These are phyloP conservation scores for Sideroxylon spinosum DNA, from an alignment of 179 eudicot species.

Conservation along the genomic window DNA sequence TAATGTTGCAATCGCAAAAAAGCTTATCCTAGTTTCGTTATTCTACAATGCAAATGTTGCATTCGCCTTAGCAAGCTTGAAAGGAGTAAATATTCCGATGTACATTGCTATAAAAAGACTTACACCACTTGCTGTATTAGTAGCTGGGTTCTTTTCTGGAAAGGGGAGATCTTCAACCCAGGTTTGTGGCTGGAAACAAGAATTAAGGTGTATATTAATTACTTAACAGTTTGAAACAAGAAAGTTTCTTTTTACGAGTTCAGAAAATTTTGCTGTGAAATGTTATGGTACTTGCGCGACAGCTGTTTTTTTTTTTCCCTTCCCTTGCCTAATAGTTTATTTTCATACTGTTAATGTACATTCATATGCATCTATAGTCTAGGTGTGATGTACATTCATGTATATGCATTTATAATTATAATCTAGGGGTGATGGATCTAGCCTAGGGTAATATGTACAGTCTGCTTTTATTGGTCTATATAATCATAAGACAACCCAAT, in stretches of 20 bases:
- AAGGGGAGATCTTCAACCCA: constrained; percentile 73
- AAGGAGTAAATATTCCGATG: constrained; percentile 98
- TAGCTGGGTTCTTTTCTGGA: constrained; percentile 74
- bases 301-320: background rate
- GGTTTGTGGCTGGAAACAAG: constrained; percentile 38
- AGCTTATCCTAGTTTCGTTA: constrained; percentile 76
- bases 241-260: background rate
- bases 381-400: too few species aligned
- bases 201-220: background rate
- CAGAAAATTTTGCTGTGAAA: background rate
- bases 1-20: constrained; percentile 71
- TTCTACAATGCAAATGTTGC: constrained; percentile 97
- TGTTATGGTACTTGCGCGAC: background rate
- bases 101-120: constrained; percentile 92
- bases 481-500: too few species aligned
- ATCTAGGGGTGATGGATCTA: too few species aligned
- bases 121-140: constrained; percentile 90
- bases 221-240: background rate
- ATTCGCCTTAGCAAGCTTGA: constrained; percentile 94
- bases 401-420: too few species aligned
- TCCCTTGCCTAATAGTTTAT: too few species aligned
- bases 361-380: too few species aligned
- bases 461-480: too few species aligned
- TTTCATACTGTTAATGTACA: too few species aligned
- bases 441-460: too few species aligned